Conservation (phyloP, 805 yeast genomes). For the Hanseniaspora taiwanica region DNA sequence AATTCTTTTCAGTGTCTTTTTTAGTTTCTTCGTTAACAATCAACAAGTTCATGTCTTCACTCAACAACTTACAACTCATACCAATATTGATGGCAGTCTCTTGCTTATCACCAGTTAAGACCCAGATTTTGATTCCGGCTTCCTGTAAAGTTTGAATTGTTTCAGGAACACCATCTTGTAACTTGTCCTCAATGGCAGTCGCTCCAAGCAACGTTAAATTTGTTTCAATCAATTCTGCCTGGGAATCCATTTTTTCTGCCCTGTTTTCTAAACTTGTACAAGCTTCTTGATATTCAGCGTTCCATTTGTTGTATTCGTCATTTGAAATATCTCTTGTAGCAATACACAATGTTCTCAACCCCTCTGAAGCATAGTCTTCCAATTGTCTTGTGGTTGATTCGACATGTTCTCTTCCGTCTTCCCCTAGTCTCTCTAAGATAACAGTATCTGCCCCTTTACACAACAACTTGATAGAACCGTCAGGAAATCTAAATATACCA, state of each 20-base stretch:
- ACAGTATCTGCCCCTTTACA: conserved; percentile 99
- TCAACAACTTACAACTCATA: conserved; percentile 86
- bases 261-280: conserved; percentile 71
- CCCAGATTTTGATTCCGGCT: conserved; percentile 97
- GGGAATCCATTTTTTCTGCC: conserved; percentile 64
- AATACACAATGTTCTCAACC: conserved; percentile 85
- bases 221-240: conserved; percentile 78
- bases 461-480: conserved; percentile 74
- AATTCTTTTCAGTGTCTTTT: conserved; percentile 62
- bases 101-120: conserved; percentile 94
- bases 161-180: conserved; percentile 98
- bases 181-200: conserved; percentile 94
- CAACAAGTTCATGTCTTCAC: conserved; percentile 91
- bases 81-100: conserved; percentile 98
- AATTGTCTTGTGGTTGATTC: conserved; percentile 73
- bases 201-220: conserved; percentile 81
- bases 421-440: conserved; percentile 68
- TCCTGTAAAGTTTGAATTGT: conserved; percentile 89
- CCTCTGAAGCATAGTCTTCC: conserved; percentile 95
- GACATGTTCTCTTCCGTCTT: conserved; percentile 60
- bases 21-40: conserved; percentile 77
- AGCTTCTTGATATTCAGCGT: conserved; percentile 54
- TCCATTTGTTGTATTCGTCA: conserved; percentile 67
- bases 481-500: conserved; percentile 86
- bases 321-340: conserved; percentile 74